These are phyloP conservation scores for Candida suzukii DNA, from an alignment of 805 yeast genomes.

Conservation along the genomic window DNA sequence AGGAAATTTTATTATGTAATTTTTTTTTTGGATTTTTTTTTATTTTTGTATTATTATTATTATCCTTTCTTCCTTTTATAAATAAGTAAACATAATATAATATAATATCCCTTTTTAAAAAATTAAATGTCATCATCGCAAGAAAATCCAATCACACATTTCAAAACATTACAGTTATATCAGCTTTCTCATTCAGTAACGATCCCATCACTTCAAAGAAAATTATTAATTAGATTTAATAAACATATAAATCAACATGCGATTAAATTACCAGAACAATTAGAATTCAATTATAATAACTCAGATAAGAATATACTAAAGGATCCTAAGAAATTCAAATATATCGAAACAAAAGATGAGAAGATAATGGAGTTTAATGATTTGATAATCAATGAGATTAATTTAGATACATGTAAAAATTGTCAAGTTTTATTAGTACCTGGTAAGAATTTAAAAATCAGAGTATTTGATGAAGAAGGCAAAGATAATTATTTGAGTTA, in stretches of 20 bases:
- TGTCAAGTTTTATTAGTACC: constrained; percentile 14
- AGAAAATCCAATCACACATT: not conserved
- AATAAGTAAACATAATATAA: no score
- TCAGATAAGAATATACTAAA: not conserved
- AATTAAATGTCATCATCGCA: no score
- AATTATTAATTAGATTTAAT: constrained; percentile 9
- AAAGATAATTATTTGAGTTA: constrained; percentile 10
- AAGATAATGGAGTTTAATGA: not conserved
- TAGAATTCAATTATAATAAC: not conserved
- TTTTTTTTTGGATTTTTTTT: not conserved
- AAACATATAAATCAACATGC: constrained; percentile 8
- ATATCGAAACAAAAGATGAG: not conserved
- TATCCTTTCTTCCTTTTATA: no score
- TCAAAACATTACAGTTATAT: constrained; percentile 10
- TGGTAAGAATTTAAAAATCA: constrained; percentile 11
- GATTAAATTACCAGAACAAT: constrained; percentile 11
- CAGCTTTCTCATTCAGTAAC: constrained; percentile 11
- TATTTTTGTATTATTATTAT: not conserved
- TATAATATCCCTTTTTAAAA: no score
- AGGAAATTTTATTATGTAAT: not conserved
- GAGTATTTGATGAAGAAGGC: constrained; percentile 5
- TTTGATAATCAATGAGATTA: constrained; percentile 4
- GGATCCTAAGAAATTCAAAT: not conserved
- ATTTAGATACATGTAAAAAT: constrained; percentile 3
- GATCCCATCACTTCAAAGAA: constrained; percentile 9